Base-by-base conservation (phyloP, 306 rosid genomes). In the Cercis canadensis region DNA sequence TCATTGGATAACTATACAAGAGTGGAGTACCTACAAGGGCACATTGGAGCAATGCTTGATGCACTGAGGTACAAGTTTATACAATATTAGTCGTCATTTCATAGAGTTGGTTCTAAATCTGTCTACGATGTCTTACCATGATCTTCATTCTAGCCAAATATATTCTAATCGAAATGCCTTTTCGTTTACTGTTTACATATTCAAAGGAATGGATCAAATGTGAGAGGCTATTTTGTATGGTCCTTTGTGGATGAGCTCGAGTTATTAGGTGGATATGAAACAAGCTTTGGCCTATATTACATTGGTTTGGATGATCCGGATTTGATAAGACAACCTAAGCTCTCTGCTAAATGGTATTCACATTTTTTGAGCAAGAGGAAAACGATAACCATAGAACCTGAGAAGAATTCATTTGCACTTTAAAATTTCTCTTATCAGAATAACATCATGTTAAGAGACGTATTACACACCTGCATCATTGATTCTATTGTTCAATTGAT, bases 171-270 rank as follows among this genome's bases (percentile, higher is more conserved):
- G 44, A 16, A 6, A 13, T 21, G 12, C 36, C 12, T 46, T 52
- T 37, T 47, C n/a, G n/a, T 21, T n/a, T n/a, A 19, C 14, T 56
- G n/a, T 9, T 62, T 75, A 24, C 39, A 37, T 15, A 11, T 7
- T 63, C 12, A 46, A 19, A 92, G 90, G 86, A 78, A 74, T 51
- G 96, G 95, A 75, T 75, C 79, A 15, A 81, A 92, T 8, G 41
- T 82, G 21, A 86, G 69, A 78, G 95, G 95, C 1, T 89, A 89
- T 60, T 87, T 92, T 44, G 56, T 63, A 6, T 89, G 96, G 98
- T 85, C 92, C n/a, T 76, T 89, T 36, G 8, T 88, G 73, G 96
- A 89, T 57, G 43, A 36, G 3, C 65, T 75, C 2, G 92, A 92
- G 81, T 16, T 89, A 40, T 2, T 87, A 9, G 45, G 8, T 32